Percentiles rank a stretch among this genome's conserved stretches.
These are phyloP conservation scores for Leccinum sublutescens DNA, from an alignment of 768 basidiomycete species.

Conservation along the genomic window DNA sequence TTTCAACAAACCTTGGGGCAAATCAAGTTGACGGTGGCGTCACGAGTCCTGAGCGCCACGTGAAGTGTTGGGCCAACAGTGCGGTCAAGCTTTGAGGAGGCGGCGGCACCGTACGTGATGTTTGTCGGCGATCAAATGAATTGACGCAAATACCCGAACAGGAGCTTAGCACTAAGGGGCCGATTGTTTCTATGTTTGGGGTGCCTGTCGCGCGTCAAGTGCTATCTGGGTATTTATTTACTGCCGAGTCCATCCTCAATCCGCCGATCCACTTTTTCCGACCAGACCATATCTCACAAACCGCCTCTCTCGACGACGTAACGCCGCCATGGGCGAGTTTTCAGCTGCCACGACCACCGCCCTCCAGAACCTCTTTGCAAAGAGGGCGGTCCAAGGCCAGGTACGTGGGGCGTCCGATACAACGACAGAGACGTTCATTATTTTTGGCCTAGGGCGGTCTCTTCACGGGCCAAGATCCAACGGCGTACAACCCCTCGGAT, in stretches of 20 bases:
- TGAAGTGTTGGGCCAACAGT: not conserved
- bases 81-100: too few species aligned
- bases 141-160: not conserved
- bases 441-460: constrained; percentile 61
- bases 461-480: constrained; percentile 74
- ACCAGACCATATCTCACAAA: not conserved
- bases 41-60: not conserved
- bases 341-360: constrained; percentile 41
- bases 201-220: not conserved
- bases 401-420: constrained; percentile 11
- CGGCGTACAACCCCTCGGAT: constrained; percentile 55
- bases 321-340: constrained; percentile 39
- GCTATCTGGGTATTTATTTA: not conserved
- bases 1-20: too few species aligned
- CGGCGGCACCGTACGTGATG: too few species aligned
- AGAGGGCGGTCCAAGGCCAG: constrained; percentile 29
- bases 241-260: not conserved
- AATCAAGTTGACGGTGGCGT: not conserved
- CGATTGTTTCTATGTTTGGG: not conserved
- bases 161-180: not conserved
- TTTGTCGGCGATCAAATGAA: not conserved
- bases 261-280: not conserved
- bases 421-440: not conserved
- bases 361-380: constrained; percentile 12
- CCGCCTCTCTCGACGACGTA: not conserved